Base-by-base conservation (phyloP, 2,329 filamentous ascomycete genomes). In the Ophiostoma perfectum region DNA sequence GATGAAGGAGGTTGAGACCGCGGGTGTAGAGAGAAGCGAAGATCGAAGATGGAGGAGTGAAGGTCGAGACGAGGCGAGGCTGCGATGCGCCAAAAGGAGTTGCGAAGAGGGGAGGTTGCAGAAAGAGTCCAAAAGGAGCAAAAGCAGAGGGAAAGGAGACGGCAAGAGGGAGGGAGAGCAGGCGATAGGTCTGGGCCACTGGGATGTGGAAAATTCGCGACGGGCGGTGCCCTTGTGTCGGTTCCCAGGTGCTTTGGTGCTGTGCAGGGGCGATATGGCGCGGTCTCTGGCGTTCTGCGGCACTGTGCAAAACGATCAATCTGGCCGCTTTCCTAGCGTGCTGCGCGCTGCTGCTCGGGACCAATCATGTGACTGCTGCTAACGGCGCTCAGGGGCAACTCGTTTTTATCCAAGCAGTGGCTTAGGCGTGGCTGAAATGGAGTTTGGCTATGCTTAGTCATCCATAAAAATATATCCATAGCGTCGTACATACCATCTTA, bases 291-390 rank as follows among this genome's bases (percentile, higher is more conserved):
- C 55, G 62, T 39, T 52, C 62, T 52, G 60, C 41, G 65, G 52
- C 67, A 52, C 44, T 66, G 11, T 41, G 64, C 12, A 44, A 68
- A 69, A 67, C 55, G 36, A 41, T 63, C 67, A 71, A 72, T 72
- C 71, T 72, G 71, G 67, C 71, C 68, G 68, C 67, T 72, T 70
- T 66, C 44, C 42, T 68, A 41, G 39, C 49, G 14, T 14, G 58
- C 47, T 52, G 65, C 65, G 45, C 49, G 39, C 38, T 38, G 41
- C 63, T 11, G 63, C 41, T 42, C 60, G 42, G 41, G 64, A 44
- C 68, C 64, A 66, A 68, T 70, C 66, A 70, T 60, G 49, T 55
- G 44, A 47, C 49, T 42, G 65, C 47, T 65, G 64, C 27, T 58
- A 27, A 16, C 18, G 36, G 36, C 63, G 39, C n/a, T 38, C 38